These are phyloP conservation scores for Cyamopsis tetragonoloba DNA, from an alignment of 306 rosid species.

Conservation along the genomic window DNA sequence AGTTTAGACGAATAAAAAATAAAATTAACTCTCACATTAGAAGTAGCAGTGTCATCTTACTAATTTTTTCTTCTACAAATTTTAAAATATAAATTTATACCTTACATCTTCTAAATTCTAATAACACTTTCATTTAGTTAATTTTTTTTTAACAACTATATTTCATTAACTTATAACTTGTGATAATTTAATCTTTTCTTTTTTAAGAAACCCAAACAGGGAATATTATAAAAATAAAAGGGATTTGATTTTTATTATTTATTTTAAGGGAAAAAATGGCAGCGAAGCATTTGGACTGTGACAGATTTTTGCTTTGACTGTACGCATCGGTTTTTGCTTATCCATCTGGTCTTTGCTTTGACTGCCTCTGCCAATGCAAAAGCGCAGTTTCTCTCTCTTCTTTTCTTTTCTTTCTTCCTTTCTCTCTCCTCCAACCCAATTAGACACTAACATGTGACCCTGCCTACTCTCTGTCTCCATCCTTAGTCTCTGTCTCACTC, in stretches of 20 bases:
- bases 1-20: too few relatives aligned
- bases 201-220: constrained; percentile 18
- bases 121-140: too few relatives aligned
- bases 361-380: constrained; percentile 38
- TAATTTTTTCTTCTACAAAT: too few relatives aligned
- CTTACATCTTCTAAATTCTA: too few relatives aligned
- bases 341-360: constrained; percentile 68
- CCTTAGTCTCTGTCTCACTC: constrained; percentile 18
- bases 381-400: constrained; percentile 19
- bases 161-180: too few relatives aligned
- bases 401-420: not conserved
- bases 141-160: too few relatives aligned
- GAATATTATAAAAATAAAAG: not conserved
- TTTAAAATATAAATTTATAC: too few relatives aligned
- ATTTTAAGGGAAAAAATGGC: constrained; percentile 42
- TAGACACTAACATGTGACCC: constrained; percentile 34
- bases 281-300: constrained; percentile 60
- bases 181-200: too few relatives aligned
- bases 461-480: constrained; percentile 39
- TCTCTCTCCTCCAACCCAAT: constrained; percentile 26
- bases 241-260: not conserved
- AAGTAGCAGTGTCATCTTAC: too few relatives aligned
- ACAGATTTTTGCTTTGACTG: constrained; percentile 72
- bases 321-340: constrained; percentile 54
- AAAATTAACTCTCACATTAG: too few relatives aligned